These are phyloP conservation scores for Amanita subjunquillea DNA, from an alignment of 768 basidiomycete genomes.

Conservation along the genomic window DNA sequence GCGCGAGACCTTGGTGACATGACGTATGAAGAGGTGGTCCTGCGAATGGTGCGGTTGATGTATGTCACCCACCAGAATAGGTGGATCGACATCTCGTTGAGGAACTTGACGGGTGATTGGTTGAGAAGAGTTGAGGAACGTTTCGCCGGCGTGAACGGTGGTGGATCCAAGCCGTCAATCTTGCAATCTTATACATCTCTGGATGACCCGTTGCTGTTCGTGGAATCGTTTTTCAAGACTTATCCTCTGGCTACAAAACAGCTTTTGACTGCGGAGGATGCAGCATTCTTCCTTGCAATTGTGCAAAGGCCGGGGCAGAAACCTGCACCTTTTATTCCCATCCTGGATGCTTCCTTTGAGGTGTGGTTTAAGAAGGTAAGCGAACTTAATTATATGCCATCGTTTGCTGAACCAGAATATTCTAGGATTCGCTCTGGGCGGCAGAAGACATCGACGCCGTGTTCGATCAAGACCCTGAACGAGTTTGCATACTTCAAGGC, in stretches of 20 bases:
- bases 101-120: slow-evolving; percentile 96
- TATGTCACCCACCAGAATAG: slow-evolving; percentile 85
- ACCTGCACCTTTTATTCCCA: slow-evolving; percentile 95
- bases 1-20: slow-evolving; percentile 87
- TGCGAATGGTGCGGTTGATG: slow-evolving; percentile 91
- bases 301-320: slow-evolving; percentile 95
- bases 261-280: slow-evolving; percentile 86
- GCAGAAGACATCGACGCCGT: slow-evolving; percentile 98
- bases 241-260: slow-evolving; percentile 80
- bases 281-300: slow-evolving; percentile 93
- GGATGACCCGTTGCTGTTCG: slow-evolving; percentile 70
- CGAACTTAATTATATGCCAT: neutral
- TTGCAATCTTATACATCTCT: slow-evolving; percentile 77
- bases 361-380: slow-evolving; percentile 99
- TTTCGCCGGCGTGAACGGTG: slow-evolving; percentile 82
- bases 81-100: slow-evolving; percentile 87
- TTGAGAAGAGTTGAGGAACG: slow-evolving; percentile 91
- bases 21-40: slow-evolving; percentile 95
- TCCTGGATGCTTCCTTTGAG: slow-evolving; percentile 86
- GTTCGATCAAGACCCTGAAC: slow-evolving; percentile 97
- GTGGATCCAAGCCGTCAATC: slow-evolving; percentile 68
- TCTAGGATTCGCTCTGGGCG: slow-evolving; percentile 91
- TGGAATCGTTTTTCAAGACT: slow-evolving; percentile 73
- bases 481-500: slow-evolving; percentile 95
- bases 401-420: neutral